Conservation (phyloP, 1,284 basidiomycete genomes). For the Microbotryum violaceum region DNA sequence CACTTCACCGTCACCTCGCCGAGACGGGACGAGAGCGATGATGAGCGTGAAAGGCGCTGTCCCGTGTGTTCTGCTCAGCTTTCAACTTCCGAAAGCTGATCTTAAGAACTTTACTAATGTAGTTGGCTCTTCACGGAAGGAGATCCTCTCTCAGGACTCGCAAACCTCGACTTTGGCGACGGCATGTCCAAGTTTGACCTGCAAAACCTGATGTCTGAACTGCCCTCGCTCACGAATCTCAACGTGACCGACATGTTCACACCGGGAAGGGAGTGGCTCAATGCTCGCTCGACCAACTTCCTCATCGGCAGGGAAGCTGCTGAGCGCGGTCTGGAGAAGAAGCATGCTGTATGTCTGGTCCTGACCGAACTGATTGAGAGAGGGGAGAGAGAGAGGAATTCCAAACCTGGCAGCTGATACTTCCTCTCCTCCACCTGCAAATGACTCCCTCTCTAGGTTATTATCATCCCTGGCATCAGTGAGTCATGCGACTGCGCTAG, state of each 20-base stretch:
- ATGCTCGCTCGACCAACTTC: slow-evolving; percentile 48
- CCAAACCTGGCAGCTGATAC: slow-evolving; percentile 40
- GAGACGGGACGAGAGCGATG: no score
- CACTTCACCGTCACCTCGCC: no score
- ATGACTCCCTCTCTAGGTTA: background rate
- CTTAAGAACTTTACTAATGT: background rate
- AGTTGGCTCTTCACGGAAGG: slow-evolving; percentile 29
- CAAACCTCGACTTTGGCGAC: slow-evolving; percentile 19
- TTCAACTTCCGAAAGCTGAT: no score
- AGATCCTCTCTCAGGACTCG: slow-evolving; percentile 19
- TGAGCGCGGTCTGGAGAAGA: slow-evolving; percentile 58
- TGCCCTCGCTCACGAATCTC: slow-evolving; percentile 19
- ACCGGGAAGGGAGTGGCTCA: slow-evolving; percentile 28
- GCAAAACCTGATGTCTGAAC: slow-evolving; percentile 22
- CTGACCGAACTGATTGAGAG: slow-evolving; percentile 36
- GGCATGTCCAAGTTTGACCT: slow-evolving; percentile 21
- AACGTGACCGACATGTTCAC: slow-evolving; percentile 22
- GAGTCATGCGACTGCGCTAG: slow-evolving; percentile 39
- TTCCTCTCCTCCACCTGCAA: slow-evolving; percentile 47
- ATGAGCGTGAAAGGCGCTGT: no score
- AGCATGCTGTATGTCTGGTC: slow-evolving; percentile 56
- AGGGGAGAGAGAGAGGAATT: no score
- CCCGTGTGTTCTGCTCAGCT: no score
- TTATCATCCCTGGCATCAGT: slow-evolving; percentile 43
- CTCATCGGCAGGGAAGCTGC: slow-evolving; percentile 66